Evolutionary conservation across 1,139 yeast species (phyloP), one percentile per base, ranked within the genome.

Genomic region (Candida albicans): DNA sequence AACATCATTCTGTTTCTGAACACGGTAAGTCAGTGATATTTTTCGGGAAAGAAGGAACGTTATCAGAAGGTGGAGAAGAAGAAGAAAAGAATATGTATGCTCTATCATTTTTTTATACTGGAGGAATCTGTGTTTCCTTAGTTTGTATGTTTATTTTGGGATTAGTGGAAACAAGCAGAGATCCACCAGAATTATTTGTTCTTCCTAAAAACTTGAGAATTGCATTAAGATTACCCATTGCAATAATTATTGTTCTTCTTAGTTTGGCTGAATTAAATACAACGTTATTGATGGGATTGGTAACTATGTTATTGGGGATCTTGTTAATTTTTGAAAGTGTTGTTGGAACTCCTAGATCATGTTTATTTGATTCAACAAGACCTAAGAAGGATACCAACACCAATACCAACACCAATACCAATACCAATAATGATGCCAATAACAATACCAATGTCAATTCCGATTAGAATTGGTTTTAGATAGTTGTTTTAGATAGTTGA

Each of bases 91-190:
- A 59, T 29, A 54, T 68, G 49, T 62, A 64, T 40, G 77, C 73
- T 1, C 61, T 76, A 30, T 64, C 75, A 8, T 72, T 77, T 46
- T 75, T 66, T 55, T 73, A 76, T 50, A 70, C 79, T 4, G 82
- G 81, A 1, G 81, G 82, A 1, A 51, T 77, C 3, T 67, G 73
- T 45, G 67, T 74, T 11, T 59, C 77, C 0, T 58, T 77, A 36
- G 33, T 66, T 5, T 57, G 63, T 30, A 55, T 75, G 51, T 64
- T 64, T 28, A 46, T 66, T 2, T 49, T 75, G 29, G 80, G 77
- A 0, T 46, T 68, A 10, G 48, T 68, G 7, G 82, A 75, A 50
- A 59, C 58, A 37, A 62, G 72, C 32, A 56, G 56, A 31, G 82
- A 76, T 48, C 62, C 67, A 1, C 52, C 55, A 5, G 60, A 56